Conservation (phyloP, 75 land plant genomes). For the Chamaecyparis obtusa region DNA sequence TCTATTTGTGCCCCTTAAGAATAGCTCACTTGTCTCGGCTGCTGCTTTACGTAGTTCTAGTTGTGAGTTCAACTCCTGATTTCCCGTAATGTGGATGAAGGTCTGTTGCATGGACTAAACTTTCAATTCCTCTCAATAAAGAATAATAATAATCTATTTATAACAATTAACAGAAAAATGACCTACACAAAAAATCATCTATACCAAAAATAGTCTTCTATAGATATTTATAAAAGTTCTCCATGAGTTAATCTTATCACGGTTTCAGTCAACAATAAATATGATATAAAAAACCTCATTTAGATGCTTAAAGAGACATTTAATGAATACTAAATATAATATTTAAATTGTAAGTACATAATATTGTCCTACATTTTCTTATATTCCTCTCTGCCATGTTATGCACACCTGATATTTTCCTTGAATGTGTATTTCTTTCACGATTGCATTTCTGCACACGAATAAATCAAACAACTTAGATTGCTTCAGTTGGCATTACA, state of each 20-base stretch:
- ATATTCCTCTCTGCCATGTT: background rate
- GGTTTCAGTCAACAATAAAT: background rate
- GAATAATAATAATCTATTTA: too few species aligned
- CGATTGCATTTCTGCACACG: background rate
- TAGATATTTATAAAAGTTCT: background rate
- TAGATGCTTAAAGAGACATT: background rate
- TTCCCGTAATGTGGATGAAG: too few species aligned
- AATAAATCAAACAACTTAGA: background rate
- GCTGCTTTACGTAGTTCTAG: too few species aligned
- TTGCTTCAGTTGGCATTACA: background rate
- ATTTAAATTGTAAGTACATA: background rate
- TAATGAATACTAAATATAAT: background rate
- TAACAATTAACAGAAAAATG: too few species aligned
- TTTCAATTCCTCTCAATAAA: too few species aligned
- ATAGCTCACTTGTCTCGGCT: too few species aligned
- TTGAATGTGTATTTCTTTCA: background rate
- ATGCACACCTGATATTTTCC: background rate
- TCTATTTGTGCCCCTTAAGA: too few species aligned
- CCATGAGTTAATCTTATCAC: background rate
- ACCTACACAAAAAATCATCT: too few species aligned
- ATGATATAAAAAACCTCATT: background rate
- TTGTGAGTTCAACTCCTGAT: too few species aligned
- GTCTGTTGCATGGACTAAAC: too few species aligned
- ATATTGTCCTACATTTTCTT: background rate
- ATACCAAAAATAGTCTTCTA: background rate